These are phyloP conservation scores for Fusarium sarcochroum DNA, from an alignment of 2,329 filamentous ascomycete genomes.

Conservation along the genomic window DNA sequence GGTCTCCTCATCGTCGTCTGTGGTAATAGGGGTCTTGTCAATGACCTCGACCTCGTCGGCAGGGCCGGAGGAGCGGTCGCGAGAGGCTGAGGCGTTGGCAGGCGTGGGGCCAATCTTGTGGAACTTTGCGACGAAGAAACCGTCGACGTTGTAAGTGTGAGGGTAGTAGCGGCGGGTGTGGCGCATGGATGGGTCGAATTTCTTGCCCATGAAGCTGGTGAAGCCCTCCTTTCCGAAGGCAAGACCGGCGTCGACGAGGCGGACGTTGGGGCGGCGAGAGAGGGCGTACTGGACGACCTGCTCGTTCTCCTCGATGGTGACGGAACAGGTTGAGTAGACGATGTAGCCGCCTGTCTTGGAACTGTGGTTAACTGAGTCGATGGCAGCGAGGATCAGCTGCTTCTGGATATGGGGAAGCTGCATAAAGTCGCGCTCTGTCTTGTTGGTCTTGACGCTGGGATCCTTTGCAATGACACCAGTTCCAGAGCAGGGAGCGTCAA, in stretches of 20 bases:
- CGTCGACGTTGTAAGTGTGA: constrained; percentile 94
- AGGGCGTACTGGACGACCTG: constrained; percentile 94
- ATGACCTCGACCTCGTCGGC: constrained; percentile 62
- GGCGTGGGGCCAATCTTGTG: constrained; percentile 90
- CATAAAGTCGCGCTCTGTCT: constrained; percentile 95
- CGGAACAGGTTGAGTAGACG: constrained; percentile 96
- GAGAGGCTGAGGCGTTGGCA: constrained; percentile 57
- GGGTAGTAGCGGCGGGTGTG: constrained; percentile 90
- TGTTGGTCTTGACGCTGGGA: constrained; percentile 97
- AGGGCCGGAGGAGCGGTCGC: constrained; percentile 51
- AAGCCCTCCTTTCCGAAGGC: constrained; percentile 95
- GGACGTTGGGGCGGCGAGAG: constrained; percentile 91
- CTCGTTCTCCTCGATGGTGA: constrained; percentile 92
- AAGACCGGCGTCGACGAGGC: constrained; percentile 90
- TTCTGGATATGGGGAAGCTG: constrained; percentile 94
- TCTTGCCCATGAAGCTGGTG: constrained; percentile 90
- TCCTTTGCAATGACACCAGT: constrained; percentile 99
- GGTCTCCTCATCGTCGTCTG: constrained; percentile 59
- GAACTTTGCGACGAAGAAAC: constrained; percentile 98
- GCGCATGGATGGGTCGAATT: constrained; percentile 87
- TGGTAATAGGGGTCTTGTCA: constrained; percentile 78
- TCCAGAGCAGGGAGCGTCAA: constrained; percentile 95
- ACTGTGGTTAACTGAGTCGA: constrained; percentile 92
- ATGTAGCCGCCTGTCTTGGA: constrained; percentile 95
- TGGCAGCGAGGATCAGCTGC: constrained; percentile 90